A percentile compares a stretch with the other conserved stretches of the same genome.
Evolutionary conservation across 805 yeast genomes (phyloP).

Genomic region (Wickerhamomyces ciferrii): DNA sequence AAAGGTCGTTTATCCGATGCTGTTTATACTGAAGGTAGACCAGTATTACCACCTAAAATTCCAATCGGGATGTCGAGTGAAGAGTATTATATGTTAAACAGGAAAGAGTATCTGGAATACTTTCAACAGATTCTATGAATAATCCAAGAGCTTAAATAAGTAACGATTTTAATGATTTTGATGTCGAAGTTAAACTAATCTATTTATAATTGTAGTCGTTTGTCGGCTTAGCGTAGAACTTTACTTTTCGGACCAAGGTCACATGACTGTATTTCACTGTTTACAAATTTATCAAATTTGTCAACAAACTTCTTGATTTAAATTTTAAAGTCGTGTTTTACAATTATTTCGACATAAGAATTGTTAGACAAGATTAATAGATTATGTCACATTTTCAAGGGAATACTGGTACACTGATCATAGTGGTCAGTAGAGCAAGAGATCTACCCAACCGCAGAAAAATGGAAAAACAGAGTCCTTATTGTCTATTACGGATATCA

Average conservation of each 20-base stretch:
- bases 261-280: not conserved
- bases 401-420: conserved; percentile 51
- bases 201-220: not conserved
- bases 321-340: not conserved
- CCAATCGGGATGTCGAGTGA: conserved; percentile 20
- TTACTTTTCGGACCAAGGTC: not conserved
- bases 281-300: not conserved
- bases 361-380: not conserved
- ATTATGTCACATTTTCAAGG: conserved; percentile 26
- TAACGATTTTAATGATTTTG: not conserved
- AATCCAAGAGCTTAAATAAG: not conserved
- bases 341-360: too few species aligned
- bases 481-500: conserved; percentile 76
- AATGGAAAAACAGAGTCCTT: conserved; percentile 92
- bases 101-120: conserved; percentile 9
- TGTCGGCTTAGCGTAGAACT: not conserved
- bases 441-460: conserved; percentile 83
- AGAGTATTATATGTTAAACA: conserved; percentile 16
- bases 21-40: conserved; percentile 7
- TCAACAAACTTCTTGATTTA: not conserved
- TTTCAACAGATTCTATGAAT: conserved; percentile 3
- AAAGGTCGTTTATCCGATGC: conserved; percentile 14
- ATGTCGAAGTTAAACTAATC: not conserved
- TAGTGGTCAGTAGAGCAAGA: conserved; percentile 75
- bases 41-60: conserved; percentile 19